Conservation (phyloP, 768 basidiomycete species). For the Leccinum ochraceum region DNA sequence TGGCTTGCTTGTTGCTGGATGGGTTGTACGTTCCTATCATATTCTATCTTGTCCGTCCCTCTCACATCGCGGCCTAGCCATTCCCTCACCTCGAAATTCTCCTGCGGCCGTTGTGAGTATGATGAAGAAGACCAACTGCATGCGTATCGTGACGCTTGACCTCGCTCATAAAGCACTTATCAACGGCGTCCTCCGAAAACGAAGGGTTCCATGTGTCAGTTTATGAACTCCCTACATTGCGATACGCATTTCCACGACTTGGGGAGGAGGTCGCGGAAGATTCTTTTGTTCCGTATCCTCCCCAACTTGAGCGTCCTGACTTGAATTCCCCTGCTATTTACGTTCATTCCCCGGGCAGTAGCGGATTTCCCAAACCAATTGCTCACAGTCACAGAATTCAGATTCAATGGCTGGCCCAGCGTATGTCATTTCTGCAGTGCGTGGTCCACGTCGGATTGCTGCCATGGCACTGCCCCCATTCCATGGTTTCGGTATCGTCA, state of each 20-base stretch:
- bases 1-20: slow-evolving; percentile 43
- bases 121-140: slow-evolving; percentile 25
- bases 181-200: slow-evolving; percentile 4
- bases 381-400: slow-evolving; percentile 28
- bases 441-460: slow-evolving; percentile 16
- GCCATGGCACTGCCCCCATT: slow-evolving; percentile 30
- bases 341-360: slow-evolving; percentile 51
- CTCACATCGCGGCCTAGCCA: slow-evolving; percentile 23
- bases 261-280: slow-evolving; percentile 32
- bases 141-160: slow-evolving; percentile 20
- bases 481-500: slow-evolving; percentile 25
- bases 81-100: slow-evolving; percentile 47
- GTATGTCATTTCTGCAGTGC: slow-evolving; percentile 27
- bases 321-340: slow-evolving; percentile 42
- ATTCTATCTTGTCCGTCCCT: slow-evolving; percentile 3
- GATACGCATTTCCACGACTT: slow-evolving; percentile 42
- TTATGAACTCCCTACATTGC: slow-evolving; percentile 22
- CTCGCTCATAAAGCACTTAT: slow-evolving; percentile 23
- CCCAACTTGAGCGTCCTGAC: slow-evolving; percentile 13
- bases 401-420: slow-evolving; percentile 35
- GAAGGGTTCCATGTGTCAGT: slow-evolving; percentile 7
- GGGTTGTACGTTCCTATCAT: slow-evolving; percentile 21
- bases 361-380: slow-evolving; percentile 50
- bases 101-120: slow-evolving; percentile 36
- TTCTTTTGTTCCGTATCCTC: slow-evolving; percentile 21